Evolutionary conservation across 1,284 basidiomycete genomes (phyloP).

Genomic region (Pascua guehoae): DNA sequence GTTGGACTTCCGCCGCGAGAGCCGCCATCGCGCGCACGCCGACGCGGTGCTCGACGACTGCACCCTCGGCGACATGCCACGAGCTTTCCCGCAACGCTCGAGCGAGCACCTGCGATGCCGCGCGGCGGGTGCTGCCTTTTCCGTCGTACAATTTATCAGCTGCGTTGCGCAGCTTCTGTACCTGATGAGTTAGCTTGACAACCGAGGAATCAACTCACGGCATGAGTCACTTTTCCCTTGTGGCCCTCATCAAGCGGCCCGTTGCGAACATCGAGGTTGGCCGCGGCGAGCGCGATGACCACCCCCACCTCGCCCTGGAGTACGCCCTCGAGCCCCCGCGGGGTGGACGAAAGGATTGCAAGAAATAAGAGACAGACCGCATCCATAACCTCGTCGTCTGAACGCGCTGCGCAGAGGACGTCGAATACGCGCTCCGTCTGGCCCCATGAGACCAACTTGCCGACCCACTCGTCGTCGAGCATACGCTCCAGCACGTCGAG

Average conservation of each 20-base stretch:
- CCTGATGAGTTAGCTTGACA: slow-evolving; percentile 10
- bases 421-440: slow-evolving; percentile 38
- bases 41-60: background rate
- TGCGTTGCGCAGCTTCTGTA: slow-evolving; percentile 15
- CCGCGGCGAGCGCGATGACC: slow-evolving; percentile 8
- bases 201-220: slow-evolving; percentile 11
- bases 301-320: slow-evolving; percentile 14
- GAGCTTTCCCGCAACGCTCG: slow-evolving; percentile 1
- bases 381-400: slow-evolving; percentile 30
- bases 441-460: slow-evolving; percentile 38
- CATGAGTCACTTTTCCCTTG: slow-evolving; percentile 12
- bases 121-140: slow-evolving; percentile 14
- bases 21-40: slow-evolving; percentile 3
- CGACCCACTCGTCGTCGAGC: slow-evolving; percentile 35
- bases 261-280: slow-evolving; percentile 6
- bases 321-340: slow-evolving; percentile 19
- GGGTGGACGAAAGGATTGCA: slow-evolving; percentile 15
- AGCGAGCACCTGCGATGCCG: slow-evolving; percentile 19
- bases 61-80: background rate
- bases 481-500: slow-evolving; percentile 41
- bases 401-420: slow-evolving; percentile 16
- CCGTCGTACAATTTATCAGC: slow-evolving; percentile 3
- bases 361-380: slow-evolving; percentile 29
- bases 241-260: slow-evolving; percentile 12
- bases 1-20: slow-evolving; percentile 12